Conservation (phyloP, 164 flowering plant genomes). For the Umbilicus rupestris region DNA sequence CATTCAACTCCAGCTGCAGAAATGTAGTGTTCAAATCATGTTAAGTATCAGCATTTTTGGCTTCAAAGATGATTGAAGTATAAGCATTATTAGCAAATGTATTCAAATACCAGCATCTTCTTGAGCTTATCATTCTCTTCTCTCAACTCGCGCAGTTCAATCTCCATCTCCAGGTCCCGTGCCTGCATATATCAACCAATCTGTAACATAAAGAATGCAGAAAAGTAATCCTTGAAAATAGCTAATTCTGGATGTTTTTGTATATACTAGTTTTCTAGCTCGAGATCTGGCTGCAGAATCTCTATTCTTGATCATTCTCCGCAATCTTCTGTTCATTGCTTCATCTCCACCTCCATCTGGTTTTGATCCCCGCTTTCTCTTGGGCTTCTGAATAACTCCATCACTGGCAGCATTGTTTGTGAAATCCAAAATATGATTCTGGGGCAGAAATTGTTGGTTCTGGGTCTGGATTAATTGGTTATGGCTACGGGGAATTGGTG, state of each 20-base stretch:
- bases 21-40: neutral
- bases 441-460: neutral
- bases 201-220: neutral
- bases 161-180: neutral
- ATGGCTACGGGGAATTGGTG: neutral
- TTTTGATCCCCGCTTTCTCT: neutral
- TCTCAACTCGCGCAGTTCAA: neutral
- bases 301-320: slow-evolving; percentile 1
- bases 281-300: slow-evolving; percentile 9
- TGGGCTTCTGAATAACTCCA: neutral
- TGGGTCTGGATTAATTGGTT: neutral
- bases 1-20: neutral
- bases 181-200: slow-evolving; percentile 1
- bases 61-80: neutral
- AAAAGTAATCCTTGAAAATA: too few species aligned
- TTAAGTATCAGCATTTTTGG: neutral
- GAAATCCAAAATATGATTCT: neutral
- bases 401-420: neutral
- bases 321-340: neutral
- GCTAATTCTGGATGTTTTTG: neutral
- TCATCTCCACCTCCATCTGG: too few species aligned
- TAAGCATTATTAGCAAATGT: neutral
- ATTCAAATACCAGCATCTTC: slow-evolving; percentile 2
- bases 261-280: neutral
- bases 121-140: slow-evolving; percentile 1